Evolutionary conservation across 2,329 filamentous ascomycete genomes (phyloP).

Genomic region (Colletotrichum sp.): DNA sequence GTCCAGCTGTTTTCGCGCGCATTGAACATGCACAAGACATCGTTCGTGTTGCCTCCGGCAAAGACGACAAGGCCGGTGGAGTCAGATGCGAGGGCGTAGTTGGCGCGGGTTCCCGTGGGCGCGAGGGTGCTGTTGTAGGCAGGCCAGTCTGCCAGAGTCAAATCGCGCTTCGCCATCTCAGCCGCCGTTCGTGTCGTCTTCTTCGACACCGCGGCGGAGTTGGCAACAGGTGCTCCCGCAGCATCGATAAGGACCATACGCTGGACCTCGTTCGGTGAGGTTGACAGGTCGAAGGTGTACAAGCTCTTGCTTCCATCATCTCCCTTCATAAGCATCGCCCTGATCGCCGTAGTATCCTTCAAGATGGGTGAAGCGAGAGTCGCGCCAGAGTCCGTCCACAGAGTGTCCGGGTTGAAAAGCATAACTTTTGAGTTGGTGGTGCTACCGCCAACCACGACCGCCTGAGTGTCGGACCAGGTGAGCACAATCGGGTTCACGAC

Average conservation of each 20-base stretch:
- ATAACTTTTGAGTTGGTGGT: slow-evolving; percentile 71
- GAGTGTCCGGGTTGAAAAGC: slow-evolving; percentile 67
- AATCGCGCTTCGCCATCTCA: slow-evolving; percentile 37
- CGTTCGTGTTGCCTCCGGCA: slow-evolving; percentile 49
- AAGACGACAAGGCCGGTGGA: slow-evolving; percentile 74
- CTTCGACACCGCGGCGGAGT: slow-evolving; percentile 45
- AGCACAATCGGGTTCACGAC: slow-evolving; percentile 74
- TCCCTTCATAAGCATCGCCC: slow-evolving; percentile 71
- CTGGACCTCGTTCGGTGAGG: slow-evolving; percentile 76
- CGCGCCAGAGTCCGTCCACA: slow-evolving; percentile 73
- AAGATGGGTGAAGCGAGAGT: slow-evolving; percentile 66
- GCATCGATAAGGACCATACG: slow-evolving; percentile 71
- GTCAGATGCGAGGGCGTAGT: slow-evolving; percentile 75
- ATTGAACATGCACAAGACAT: slow-evolving; percentile 80
- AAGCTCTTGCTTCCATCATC: slow-evolving; percentile 80
- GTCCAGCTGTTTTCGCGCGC: slow-evolving; percentile 78
- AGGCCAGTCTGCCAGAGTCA: slow-evolving; percentile 73
- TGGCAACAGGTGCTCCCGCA: slow-evolving; percentile 58
- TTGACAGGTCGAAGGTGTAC: slow-evolving; percentile 77
- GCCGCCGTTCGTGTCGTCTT: neutral
- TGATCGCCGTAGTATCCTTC: slow-evolving; percentile 60
- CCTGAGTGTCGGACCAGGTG: slow-evolving; percentile 73
- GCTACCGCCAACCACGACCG: slow-evolving; percentile 77
- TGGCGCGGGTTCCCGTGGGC: slow-evolving; percentile 66
- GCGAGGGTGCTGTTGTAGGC: slow-evolving; percentile 78